phyloP scores from a whole-genome alignment of 495 filamentous ascomycete genomes.

The Lentithecium fluviatile region DNA sequence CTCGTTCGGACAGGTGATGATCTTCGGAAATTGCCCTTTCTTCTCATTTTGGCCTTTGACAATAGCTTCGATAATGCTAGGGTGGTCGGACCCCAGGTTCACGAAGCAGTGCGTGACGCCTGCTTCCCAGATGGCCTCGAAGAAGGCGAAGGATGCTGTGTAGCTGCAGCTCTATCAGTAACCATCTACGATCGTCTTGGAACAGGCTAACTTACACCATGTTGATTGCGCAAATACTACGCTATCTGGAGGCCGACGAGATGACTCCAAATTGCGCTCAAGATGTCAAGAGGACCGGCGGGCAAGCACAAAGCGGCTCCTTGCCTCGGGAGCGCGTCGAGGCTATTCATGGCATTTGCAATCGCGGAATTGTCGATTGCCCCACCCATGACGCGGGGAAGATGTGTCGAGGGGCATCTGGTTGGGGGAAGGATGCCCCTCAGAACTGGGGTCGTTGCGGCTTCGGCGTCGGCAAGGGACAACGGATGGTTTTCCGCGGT shows the following conservation, averaged over 20 bases:
- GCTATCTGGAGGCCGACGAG: background rate
- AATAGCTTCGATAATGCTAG: constrained; percentile 93
- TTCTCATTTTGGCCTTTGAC: constrained; percentile 76
- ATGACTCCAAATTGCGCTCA: too few species aligned
- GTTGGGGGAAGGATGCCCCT: background rate
- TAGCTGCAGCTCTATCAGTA: constrained; percentile 42
- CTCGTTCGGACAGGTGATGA: constrained; percentile 94
- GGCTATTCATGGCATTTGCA: background rate
- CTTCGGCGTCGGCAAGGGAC: background rate
- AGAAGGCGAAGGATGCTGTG: constrained; percentile 83
- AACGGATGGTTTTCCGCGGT: background rate
- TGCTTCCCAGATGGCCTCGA: constrained; percentile 90
- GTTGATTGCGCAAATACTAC: background rate
- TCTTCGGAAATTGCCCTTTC: constrained; percentile 69
- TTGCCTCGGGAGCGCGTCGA: background rate
- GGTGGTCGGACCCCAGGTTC: constrained; percentile 93
- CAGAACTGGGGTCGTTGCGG: background rate
- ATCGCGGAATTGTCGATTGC: background rate
- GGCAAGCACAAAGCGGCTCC: background rate
- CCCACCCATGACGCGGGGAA: constrained; percentile 1
- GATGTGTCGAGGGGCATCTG: background rate
- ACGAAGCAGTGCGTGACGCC: constrained; percentile 90
- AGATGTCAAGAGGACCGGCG: background rate
- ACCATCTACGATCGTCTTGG: background rate
- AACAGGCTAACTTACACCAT: background rate